Evolutionary conservation across 2,329 filamentous ascomycete species (phyloP).

Genomic region (Capronia americana): DNA sequence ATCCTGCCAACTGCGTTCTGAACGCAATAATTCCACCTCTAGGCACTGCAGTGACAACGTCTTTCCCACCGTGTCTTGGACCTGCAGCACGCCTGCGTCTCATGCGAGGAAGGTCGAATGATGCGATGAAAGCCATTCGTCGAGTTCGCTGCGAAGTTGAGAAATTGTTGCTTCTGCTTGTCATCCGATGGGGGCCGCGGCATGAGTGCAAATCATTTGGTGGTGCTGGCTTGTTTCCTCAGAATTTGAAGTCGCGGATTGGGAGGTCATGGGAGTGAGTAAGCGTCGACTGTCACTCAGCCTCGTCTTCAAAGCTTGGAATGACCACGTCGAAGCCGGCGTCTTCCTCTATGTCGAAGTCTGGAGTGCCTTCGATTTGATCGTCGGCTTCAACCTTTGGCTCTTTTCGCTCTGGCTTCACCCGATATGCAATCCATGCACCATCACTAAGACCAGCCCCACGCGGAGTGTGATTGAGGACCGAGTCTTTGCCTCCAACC

Average conservation of each 20-base stretch:
- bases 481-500: slow-evolving; percentile 42
- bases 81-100: not conserved
- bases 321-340: slow-evolving; percentile 42
- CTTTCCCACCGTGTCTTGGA: slow-evolving; percentile 7
- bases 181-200: not conserved
- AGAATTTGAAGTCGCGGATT: not conserved
- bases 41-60: not conserved
- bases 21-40: not conserved
- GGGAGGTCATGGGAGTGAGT: not conserved
- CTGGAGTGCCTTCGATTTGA: slow-evolving; percentile 32
- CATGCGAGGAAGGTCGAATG: not conserved
- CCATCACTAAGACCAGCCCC: slow-evolving; percentile 50
- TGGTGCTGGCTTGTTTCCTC: not conserved
- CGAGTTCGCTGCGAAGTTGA: not conserved
- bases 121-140: not conserved
- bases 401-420: slow-evolving; percentile 34
- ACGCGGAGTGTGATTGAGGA: slow-evolving; percentile 43
- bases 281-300: slow-evolving; percentile 24
- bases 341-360: slow-evolving; percentile 39
- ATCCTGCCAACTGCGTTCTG: slow-evolving; percentile 9
- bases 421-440: slow-evolving; percentile 49
- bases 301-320: slow-evolving; percentile 43
- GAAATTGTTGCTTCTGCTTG: not conserved
- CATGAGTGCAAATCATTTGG: not conserved
- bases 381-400: slow-evolving; percentile 25